Evolutionary conservation across 139 green algal genomes (phyloP).

Genomic region (Tetradesmus lagerheimii): DNA sequence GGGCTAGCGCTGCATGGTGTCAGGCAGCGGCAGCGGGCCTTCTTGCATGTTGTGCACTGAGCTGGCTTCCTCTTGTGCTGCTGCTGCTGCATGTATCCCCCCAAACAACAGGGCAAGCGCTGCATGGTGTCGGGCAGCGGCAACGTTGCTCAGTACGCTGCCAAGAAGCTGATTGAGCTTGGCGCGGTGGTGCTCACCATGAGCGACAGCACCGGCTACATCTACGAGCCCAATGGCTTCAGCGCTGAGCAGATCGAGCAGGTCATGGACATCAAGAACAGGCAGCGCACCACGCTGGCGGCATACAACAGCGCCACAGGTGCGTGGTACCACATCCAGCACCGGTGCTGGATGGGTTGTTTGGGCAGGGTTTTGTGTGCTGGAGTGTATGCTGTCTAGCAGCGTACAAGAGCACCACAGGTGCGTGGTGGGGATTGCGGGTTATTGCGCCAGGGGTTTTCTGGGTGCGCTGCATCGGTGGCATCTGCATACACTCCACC

Average conservation of each 20-base stretch:
- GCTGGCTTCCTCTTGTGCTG: background rate
- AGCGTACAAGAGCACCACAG: slow-evolving; percentile 36
- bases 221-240: slow-evolving; percentile 75
- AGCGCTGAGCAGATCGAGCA: slow-evolving; percentile 51
- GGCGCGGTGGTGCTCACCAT: slow-evolving; percentile 76
- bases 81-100: background rate
- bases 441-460: too few relatives aligned
- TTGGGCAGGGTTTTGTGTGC: too few relatives aligned
- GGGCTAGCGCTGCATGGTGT: too few relatives aligned
- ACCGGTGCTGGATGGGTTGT: too few relatives aligned
- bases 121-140: slow-evolving; percentile 75
- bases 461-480: too few relatives aligned
- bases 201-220: slow-evolving; percentile 71
- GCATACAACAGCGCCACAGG: slow-evolving; percentile 42
- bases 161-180: slow-evolving; percentile 78
- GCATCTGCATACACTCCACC: too few relatives aligned
- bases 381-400: too few relatives aligned
- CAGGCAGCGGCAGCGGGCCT: too few relatives aligned
- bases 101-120: slow-evolving; percentile 56
- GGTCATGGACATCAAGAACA: slow-evolving; percentile 68
- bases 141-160: slow-evolving; percentile 79
- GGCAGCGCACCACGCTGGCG: slow-evolving; percentile 41
- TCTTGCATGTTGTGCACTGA: background rate
- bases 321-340: too few relatives aligned
- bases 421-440: background rate